phyloP scores from a whole-genome alignment of 225 moss, liverwort and hornwort genomes.

The Thuidium tamariscinum region DNA sequence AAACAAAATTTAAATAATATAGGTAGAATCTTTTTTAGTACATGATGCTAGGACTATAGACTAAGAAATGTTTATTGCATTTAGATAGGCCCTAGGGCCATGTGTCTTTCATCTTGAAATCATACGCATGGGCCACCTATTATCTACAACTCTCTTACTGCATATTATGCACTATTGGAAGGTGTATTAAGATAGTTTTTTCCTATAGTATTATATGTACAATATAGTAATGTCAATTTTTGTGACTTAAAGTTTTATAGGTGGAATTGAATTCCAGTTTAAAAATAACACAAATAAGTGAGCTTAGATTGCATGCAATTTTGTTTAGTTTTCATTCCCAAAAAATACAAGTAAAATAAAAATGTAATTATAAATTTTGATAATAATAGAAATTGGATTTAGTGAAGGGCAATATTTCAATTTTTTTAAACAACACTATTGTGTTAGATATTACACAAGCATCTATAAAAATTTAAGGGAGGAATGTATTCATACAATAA shows the following conservation, averaged over 20 bases:
- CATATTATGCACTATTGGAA: too few species aligned
- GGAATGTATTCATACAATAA: neutral
- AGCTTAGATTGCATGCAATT: neutral
- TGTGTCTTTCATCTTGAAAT: too few species aligned
- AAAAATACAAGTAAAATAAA: neutral
- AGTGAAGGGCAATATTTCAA: neutral
- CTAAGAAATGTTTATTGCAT: too few species aligned
- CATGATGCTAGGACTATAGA: too few species aligned
- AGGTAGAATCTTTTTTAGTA: too few species aligned
- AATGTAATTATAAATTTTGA: neutral
- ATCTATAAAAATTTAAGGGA: neutral
- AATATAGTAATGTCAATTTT: too few species aligned
- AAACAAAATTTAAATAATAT: too few species aligned
- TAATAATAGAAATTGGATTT: neutral
- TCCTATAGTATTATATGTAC: neutral
- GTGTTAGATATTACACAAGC: neutral
- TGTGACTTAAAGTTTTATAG: rapidly evolving
- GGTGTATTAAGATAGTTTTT: too few species aligned
- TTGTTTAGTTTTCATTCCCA: neutral
- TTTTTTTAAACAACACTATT: neutral
- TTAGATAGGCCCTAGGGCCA: too few species aligned
- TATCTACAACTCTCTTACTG: too few species aligned
- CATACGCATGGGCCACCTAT: too few species aligned
- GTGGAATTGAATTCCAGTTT: neutral
- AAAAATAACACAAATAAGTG: neutral